These are phyloP conservation scores for Quercus parvula DNA, from an alignment of 306 rosid species.

Conservation along the genomic window DNA sequence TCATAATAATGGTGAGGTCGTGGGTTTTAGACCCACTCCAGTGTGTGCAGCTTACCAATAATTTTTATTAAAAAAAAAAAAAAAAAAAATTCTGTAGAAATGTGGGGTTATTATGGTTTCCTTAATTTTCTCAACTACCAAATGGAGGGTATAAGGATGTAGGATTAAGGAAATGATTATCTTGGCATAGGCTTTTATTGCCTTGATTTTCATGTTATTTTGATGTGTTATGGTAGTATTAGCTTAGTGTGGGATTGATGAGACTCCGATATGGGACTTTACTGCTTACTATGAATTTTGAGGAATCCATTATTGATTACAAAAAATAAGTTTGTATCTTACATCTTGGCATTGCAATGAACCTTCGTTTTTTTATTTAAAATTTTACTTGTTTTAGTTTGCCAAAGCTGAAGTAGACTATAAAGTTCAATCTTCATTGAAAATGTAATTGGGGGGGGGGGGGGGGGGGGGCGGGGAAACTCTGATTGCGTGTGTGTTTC, in stretches of 20 bases:
- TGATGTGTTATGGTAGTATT: neutral
- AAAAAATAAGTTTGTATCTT: neutral
- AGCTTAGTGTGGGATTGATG: neutral
- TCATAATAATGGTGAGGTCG: too few relatives aligned
- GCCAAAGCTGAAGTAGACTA: neutral
- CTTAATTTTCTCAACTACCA: neutral
- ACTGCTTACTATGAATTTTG: neutral
- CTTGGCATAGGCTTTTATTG: neutral
- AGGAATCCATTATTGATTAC: neutral
- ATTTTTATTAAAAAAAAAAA: too few relatives aligned
- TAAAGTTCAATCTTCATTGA: neutral
- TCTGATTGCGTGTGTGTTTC: neutral
- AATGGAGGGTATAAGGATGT: neutral
- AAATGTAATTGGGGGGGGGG: neutral
- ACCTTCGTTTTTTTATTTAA: neutral
- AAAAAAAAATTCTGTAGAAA: neutral
- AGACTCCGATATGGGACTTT: neutral
- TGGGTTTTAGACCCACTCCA: too few relatives aligned
- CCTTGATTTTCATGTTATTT: neutral
- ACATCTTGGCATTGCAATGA: neutral
- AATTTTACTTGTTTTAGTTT: neutral
- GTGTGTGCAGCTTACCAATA: too few relatives aligned
- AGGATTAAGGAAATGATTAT: neutral
- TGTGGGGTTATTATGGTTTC: neutral
- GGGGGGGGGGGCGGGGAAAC: neutral